Evolutionary conservation across 2,329 filamentous ascomycete genomes (phyloP).

Genomic region (Acephala macrosclerotiorum): DNA sequence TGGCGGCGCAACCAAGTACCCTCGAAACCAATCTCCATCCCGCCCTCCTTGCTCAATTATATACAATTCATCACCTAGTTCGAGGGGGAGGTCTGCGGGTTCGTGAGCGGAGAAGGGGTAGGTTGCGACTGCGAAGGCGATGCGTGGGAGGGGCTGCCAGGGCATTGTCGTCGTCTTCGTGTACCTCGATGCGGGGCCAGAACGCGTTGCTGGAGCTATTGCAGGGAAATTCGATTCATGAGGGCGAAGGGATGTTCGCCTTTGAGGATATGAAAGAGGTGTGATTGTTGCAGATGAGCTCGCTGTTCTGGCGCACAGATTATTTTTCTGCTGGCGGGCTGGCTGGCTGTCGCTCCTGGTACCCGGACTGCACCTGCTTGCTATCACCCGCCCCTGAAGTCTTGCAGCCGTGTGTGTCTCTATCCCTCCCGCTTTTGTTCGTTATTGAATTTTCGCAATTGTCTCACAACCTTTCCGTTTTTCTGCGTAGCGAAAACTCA

Average conservation of each 20-base stretch:
- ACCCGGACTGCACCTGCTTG: too few species aligned
- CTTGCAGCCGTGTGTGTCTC: neutral
- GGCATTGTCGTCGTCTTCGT: slow-evolving; percentile 66
- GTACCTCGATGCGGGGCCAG: neutral
- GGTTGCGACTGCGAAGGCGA: slow-evolving; percentile 96
- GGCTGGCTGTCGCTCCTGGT: too few species aligned
- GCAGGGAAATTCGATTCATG: slow-evolving; percentile 29
- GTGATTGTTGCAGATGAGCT: neutral
- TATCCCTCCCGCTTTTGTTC: neutral
- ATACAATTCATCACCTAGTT: slow-evolving; percentile 98
- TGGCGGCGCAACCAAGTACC: slow-evolving; percentile 93
- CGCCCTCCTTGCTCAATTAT: slow-evolving; percentile 93
- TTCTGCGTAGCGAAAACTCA: neutral
- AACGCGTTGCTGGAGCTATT: slow-evolving; percentile 13
- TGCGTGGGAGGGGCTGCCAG: slow-evolving; percentile 95
- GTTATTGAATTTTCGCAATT: neutral
- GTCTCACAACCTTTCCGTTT: too few species aligned
- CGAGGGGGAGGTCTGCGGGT: slow-evolving; percentile 90
- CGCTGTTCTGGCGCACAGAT: slow-evolving; percentile 14
- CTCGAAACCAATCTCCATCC: slow-evolving; percentile 90
- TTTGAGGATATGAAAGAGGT: neutral
- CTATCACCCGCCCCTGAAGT: slow-evolving; percentile 2
- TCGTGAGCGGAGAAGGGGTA: slow-evolving; percentile 90
- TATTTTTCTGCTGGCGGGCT: slow-evolving; percentile 10
- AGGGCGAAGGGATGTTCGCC: slow-evolving; percentile 1